A percentile compares a stretch with the other conserved stretches of the same genome.
phyloP scores from a whole-genome alignment of 2,329 filamentous ascomycete species.

The Claviceps digitariae region DNA sequence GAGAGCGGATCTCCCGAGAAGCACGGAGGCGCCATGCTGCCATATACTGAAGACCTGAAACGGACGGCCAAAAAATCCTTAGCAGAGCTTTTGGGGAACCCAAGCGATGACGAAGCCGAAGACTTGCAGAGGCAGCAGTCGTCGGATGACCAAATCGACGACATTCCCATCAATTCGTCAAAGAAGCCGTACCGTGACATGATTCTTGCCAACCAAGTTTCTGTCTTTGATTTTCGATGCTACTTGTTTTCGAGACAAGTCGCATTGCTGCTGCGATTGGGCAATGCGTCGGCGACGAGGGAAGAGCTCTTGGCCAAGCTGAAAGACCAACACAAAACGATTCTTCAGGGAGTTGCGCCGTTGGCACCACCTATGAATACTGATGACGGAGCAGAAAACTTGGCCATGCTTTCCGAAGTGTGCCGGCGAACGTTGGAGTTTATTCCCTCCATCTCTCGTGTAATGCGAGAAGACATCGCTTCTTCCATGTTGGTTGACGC shows the following conservation, averaged over 20 bases:
- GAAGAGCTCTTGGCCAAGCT: conserved; percentile 50
- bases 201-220: conserved; percentile 90
- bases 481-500: conserved; percentile 41
- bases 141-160: conserved; percentile 30
- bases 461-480: conserved; percentile 62
- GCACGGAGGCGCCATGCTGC: conserved; percentile 59
- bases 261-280: conserved; percentile 64
- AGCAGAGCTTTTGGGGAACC: conserved; percentile 20
- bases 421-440: conserved; percentile 75
- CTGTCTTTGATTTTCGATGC: conserved; percentile 84
- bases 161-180: conserved; percentile 47
- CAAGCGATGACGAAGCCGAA: conserved; percentile 27
- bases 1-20: conserved; percentile 44
- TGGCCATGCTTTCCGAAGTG: conserved; percentile 72
- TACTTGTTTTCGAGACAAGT: conserved; percentile 91
- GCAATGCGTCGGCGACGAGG: conserved; percentile 53
- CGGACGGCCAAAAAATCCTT: conserved; percentile 40
- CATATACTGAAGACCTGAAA: conserved; percentile 61
- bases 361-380: conserved; percentile 32
- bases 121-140: conserved; percentile 34
- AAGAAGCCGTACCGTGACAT: conserved; percentile 80
- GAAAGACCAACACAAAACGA: conserved; percentile 46
- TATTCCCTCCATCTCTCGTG: conserved; percentile 63
- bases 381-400: conserved; percentile 54
- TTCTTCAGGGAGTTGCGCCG: conserved; percentile 43